A percentile compares a stretch with the other conserved stretches of the same genome.
Evolutionary conservation across 495 filamentous ascomycete genomes (phyloP).

Genomic region (Aspergillus nanangensis): DNA sequence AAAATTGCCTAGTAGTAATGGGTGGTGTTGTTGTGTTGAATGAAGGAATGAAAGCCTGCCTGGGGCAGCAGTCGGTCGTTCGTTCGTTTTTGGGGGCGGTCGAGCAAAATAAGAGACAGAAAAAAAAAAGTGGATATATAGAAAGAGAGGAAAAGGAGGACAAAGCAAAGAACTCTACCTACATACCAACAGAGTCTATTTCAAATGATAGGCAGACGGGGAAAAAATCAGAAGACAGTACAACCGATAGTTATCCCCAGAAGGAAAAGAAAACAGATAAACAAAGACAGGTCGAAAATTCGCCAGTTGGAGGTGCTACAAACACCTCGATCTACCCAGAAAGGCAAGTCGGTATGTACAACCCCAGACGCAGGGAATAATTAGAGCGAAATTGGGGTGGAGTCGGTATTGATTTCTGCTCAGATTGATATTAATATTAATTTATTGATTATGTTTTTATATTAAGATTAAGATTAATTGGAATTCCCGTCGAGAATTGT

Average conservation of each 20-base stretch:
- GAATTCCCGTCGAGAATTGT: too few species aligned
- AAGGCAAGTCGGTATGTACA: neutral
- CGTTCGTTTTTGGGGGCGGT: conserved; percentile 16
- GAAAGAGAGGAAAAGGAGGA: neutral
- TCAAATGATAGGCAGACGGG: too few species aligned
- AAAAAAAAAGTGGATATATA: conserved; percentile 11
- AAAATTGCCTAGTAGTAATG: neutral
- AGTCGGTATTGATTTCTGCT: too few species aligned
- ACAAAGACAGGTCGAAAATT: neutral
- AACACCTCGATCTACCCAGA: neutral
- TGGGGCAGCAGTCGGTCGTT: conserved; percentile 14
- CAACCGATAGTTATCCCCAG: neutral
- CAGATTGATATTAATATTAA: conserved; percentile 5
- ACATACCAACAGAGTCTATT: conserved; percentile 4
- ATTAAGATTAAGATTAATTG: too few species aligned
- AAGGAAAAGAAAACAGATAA: neutral
- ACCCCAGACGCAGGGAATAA: neutral
- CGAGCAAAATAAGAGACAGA: conserved; percentile 14
- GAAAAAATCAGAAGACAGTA: neutral
- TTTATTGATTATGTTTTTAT: too few species aligned
- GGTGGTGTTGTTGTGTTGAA: neutral
- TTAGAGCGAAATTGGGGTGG: neutral
- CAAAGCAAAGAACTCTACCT: neutral
- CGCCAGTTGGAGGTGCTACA: neutral
- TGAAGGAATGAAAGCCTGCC: conserved; percentile 16